phyloP scores from a whole-genome alignment of 306 rosid genomes.

The Parietaria judaica region DNA sequence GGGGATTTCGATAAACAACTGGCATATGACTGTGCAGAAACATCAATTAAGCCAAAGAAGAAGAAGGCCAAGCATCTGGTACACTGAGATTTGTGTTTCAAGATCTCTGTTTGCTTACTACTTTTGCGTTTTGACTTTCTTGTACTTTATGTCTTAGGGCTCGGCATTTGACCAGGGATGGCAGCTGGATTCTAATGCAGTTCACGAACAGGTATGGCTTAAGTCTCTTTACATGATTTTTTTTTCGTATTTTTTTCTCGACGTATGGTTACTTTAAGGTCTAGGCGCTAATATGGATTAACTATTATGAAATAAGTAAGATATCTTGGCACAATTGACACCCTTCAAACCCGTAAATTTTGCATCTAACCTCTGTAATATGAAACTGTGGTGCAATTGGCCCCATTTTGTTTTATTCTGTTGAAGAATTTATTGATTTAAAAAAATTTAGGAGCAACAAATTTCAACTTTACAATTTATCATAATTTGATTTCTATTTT shows the following conservation, averaged over 20 bases:
- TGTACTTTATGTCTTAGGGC: constrained; percentile 45
- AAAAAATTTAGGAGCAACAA: too few species aligned
- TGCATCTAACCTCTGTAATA: too few species aligned
- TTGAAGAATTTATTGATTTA: too few species aligned
- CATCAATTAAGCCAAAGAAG: constrained; percentile 85
- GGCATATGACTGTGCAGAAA: constrained; percentile 79
- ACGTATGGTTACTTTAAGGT: too few species aligned
- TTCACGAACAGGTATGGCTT: constrained; percentile 55
- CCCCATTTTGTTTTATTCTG: too few species aligned
- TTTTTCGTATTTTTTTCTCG: neutral
- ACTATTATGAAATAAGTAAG: neutral
- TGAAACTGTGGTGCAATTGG: too few species aligned
- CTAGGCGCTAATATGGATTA: too few species aligned
- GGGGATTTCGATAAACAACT: constrained; percentile 73
- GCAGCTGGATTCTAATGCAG: constrained; percentile 67
- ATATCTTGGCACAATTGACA: too few species aligned
- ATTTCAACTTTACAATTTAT: too few species aligned
- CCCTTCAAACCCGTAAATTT: too few species aligned
- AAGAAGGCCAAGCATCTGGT: constrained; percentile 84
- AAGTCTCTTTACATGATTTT: constrained; percentile 6
- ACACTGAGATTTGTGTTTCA: constrained; percentile 27
- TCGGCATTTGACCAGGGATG: constrained; percentile 76
- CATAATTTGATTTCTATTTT: too few species aligned
- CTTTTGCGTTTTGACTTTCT: constrained; percentile 19
- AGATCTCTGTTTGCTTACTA: constrained; percentile 12